Percentiles rank a stretch among this genome's conserved stretches.
Conservation (phyloP, 2,329 filamentous ascomycete species). For the Sporothrix pseudoabietina region DNA sequence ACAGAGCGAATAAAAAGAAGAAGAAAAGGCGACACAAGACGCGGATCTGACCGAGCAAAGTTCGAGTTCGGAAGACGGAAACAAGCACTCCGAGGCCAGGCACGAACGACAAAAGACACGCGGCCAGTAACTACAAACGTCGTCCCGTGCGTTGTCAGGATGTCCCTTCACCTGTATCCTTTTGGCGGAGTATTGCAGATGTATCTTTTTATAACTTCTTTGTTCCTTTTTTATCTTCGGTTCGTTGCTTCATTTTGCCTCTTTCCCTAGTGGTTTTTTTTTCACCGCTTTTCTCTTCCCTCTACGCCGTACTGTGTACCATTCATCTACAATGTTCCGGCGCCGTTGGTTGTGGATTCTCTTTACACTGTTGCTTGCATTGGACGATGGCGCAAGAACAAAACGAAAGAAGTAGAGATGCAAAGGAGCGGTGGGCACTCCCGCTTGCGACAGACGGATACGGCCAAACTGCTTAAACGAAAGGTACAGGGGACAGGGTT, state of each 20-base stretch:
- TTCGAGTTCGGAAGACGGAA: background rate
- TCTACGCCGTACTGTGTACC: background rate
- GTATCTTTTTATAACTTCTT: constrained; percentile 6
- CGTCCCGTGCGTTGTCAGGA: background rate
- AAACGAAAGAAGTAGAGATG: background rate
- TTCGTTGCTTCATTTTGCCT: background rate
- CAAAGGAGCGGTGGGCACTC: constrained; percentile 11
- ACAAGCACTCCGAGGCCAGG: background rate
- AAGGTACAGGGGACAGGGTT: constrained; percentile 9
- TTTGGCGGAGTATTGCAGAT: background rate
- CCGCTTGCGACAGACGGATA: background rate
- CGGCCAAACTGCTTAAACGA: background rate
- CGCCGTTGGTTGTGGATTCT: background rate
- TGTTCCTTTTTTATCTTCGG: constrained; percentile 2
- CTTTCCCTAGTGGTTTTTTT: constrained; percentile 1
- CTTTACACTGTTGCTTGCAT: background rate
- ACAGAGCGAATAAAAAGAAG: too few species aligned
- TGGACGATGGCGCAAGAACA: background rate
- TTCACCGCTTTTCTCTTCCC: background rate
- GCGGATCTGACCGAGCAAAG: background rate
- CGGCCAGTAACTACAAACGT: background rate
- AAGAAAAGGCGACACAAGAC: background rate
- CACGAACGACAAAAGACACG: background rate
- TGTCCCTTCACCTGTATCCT: background rate
- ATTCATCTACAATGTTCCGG: background rate